A percentile compares a stretch with the other conserved stretches of the same genome.
Evolutionary conservation across 2,329 filamentous ascomycete genomes (phyloP).

Genomic region (Sporothrix inflata): DNA sequence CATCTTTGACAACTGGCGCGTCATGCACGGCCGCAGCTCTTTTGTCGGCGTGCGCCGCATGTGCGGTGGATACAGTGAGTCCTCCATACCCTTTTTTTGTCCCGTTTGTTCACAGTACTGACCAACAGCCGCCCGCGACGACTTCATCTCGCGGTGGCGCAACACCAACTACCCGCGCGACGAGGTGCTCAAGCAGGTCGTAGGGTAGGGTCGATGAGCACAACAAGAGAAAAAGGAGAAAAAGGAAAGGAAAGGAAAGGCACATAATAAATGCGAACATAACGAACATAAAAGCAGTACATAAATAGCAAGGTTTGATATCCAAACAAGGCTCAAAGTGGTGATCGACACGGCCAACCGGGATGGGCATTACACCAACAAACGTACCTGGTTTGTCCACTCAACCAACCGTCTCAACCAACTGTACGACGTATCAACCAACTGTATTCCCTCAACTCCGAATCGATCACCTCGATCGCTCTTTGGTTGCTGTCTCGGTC

Average conservation of each 20-base stretch:
- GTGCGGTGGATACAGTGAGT: constrained; percentile 87
- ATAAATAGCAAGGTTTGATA: neutral
- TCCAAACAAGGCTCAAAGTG: neutral
- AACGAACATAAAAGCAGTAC: neutral
- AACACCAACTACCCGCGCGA: constrained; percentile 66
- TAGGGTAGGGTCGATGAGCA: constrained; percentile 36
- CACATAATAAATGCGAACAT: neutral
- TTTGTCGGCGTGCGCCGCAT: constrained; percentile 86
- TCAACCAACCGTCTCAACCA: neutral
- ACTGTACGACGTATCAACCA: no score
- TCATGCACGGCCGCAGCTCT: constrained; percentile 80
- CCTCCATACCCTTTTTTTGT: no score
- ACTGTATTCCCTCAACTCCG: neutral
- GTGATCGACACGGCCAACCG: neutral
- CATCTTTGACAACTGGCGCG: constrained; percentile 95
- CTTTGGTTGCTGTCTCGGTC: no score
- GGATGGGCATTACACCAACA: neutral
- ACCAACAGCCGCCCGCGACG: constrained; percentile 71
- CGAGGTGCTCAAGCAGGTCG: constrained; percentile 46
- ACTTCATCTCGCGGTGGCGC: constrained; percentile 76
- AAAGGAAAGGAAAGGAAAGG: neutral
- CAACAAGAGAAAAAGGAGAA: no score
- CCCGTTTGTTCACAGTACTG: no score
- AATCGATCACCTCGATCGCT: neutral
- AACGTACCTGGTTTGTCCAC: neutral